A percentile compares a stretch with the other conserved stretches of the same genome.
phyloP scores from a whole-genome alignment of 805 yeast genomes.

The Metschnikowia sp. region DNA sequence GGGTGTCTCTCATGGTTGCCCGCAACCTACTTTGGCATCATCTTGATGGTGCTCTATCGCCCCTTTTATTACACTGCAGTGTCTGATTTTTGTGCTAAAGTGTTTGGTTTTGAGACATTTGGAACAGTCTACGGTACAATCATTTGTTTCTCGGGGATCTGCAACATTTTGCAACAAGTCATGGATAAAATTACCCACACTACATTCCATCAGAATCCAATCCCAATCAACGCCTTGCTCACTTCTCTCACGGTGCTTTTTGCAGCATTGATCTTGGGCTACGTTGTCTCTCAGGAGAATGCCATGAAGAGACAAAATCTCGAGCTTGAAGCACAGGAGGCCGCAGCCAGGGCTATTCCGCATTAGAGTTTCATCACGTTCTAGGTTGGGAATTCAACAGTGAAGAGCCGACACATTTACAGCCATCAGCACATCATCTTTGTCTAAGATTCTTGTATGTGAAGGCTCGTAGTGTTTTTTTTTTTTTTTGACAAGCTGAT shows the following conservation, averaged over 20 bases:
- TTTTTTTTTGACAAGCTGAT: too few relatives aligned
- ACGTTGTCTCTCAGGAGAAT: conserved; percentile 40
- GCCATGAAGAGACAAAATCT: conserved; percentile 47
- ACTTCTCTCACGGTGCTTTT: conserved; percentile 51
- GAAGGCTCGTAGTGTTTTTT: too few relatives aligned
- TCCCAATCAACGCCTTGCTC: conserved; percentile 65
- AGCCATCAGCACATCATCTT: too few relatives aligned
- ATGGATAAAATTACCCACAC: conserved; percentile 72
- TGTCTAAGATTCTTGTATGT: too few relatives aligned
- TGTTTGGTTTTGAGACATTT: conserved; percentile 88
- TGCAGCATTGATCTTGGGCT: conserved; percentile 44
- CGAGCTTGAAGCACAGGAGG: conserved; percentile 63
- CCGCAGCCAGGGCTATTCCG: conserved; percentile 47
- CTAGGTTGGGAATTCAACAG: too few relatives aligned
- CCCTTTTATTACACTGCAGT: conserved; percentile 93
- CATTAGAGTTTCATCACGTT: neutral
- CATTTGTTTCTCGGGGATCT: conserved; percentile 78
- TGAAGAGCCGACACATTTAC: too few relatives aligned
- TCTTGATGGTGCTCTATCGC: conserved; percentile 73
- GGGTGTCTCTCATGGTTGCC: conserved; percentile 60
- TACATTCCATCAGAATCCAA: conserved; percentile 68
- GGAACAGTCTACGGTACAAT: conserved; percentile 89
- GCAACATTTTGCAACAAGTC: conserved; percentile 67
- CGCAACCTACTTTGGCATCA: conserved; percentile 66
- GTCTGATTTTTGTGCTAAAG: conserved; percentile 87